Base-by-base conservation (phyloP, 2,329 filamentous ascomycete species). In the Fusarium pseudonygamai region DNA sequence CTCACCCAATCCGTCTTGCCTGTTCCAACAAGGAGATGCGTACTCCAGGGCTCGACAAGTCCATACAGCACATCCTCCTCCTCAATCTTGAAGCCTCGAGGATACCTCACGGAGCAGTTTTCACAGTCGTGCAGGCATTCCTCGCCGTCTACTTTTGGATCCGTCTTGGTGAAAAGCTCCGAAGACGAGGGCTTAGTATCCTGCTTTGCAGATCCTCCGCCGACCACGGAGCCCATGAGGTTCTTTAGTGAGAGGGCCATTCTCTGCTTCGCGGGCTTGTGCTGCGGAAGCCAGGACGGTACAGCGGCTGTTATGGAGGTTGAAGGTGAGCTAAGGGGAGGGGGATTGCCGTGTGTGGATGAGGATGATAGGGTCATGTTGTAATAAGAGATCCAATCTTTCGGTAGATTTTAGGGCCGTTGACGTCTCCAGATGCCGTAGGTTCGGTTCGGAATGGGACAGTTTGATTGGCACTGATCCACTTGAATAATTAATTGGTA, bases 1-100 rank as follows among this genome's bases (percentile, higher is more conserved):
- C 93, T 85, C 79, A 96, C 93, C 96, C 96, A 99, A 83, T 99
- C 96, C 32, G 92, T 89, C 88, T 98, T 97, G 69, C 95, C 94
- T n/a, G 96, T 99, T 30, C 94, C 96, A 22, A 98, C 94, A 37
- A 99, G 85, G 70, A 97, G 80, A 83, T 99, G 96, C 26, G 95
- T 96, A 78, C 90, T 92, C 93, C 94, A 98, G 40, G 91, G 94
- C 79, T 94, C 93, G 71, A 98, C 89, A 67, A 93, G 87, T 2
- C 96, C 96, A 80, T 97, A 98, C 55, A 99, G 84, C 77, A 91
- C 85, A 79, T 97, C 94, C 12, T 87, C 84, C 80, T 92, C 89
- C 64, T 98, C 93, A 62, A 97, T 90, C 78, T 91, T 90, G 83
- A 92, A 92, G 40, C 83, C 83, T 68, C 85, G 86, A 42, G 96